Percentiles rank a stretch among this genome's conserved stretches.
Evolutionary conservation across 2,329 filamentous ascomycete species (phyloP).

Genomic region (Ophiostoma sp.): DNA sequence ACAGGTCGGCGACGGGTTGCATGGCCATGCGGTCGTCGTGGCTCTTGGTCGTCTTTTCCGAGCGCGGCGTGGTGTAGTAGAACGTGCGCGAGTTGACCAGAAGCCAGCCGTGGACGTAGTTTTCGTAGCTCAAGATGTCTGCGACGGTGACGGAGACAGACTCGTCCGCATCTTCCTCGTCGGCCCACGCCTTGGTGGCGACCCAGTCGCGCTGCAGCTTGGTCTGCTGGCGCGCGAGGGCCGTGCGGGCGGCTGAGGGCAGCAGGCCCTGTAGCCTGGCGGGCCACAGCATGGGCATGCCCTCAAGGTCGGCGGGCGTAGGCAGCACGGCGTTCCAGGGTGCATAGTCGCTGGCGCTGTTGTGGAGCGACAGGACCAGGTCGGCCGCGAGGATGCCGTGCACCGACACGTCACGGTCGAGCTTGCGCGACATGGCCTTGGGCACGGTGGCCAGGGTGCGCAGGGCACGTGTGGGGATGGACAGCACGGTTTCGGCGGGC

Average conservation of each 20-base stretch:
- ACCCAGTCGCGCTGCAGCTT: constrained; percentile 42
- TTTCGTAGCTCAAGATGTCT: constrained; percentile 26
- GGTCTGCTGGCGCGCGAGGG: constrained; percentile 50
- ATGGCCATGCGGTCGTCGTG: constrained; percentile 60
- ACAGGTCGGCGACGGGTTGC: constrained; percentile 66
- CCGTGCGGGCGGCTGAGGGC: constrained; percentile 39
- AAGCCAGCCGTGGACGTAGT: constrained; percentile 50
- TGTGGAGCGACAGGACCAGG: constrained; percentile 45
- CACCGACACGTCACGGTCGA: constrained; percentile 53
- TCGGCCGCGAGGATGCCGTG: constrained; percentile 70
- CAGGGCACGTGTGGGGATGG: constrained; percentile 59
- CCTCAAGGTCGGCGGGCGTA: constrained; percentile 51
- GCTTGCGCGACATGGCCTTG: constrained; percentile 44
- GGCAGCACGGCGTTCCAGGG: constrained; percentile 67
- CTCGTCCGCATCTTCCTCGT: neutral
- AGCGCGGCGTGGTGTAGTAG: constrained; percentile 48
- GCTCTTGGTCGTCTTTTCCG: constrained; percentile 39
- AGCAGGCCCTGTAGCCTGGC: constrained; percentile 43
- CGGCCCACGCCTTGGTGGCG: constrained; percentile 1
- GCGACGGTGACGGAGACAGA: too few species aligned
- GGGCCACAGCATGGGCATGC: constrained; percentile 48
- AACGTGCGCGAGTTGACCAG: constrained; percentile 59
- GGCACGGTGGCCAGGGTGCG: constrained; percentile 60
- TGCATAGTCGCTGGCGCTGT: constrained; percentile 43
- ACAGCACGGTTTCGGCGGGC: constrained; percentile 54